A percentile compares a stretch with the other conserved stretches of the same genome.
These are phyloP conservation scores for Acanthamoeba lenticulata DNA, from an alignment of 208 protist genomes.

Conservation along the genomic window DNA sequence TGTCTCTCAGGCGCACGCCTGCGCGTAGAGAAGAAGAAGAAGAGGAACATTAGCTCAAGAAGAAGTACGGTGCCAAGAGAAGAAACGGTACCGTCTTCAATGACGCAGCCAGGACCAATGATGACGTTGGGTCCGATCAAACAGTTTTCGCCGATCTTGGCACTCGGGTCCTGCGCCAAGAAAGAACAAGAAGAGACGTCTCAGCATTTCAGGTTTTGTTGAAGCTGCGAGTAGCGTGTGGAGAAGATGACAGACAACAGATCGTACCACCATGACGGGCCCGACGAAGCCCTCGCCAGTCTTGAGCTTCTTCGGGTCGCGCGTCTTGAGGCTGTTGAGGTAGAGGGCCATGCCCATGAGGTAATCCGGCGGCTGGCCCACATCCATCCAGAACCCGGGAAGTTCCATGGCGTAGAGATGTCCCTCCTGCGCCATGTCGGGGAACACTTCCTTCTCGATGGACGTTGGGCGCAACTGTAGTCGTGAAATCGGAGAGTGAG, in stretches of 20 bases:
- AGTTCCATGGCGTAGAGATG: constrained; percentile 96
- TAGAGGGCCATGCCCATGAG: constrained; percentile 92
- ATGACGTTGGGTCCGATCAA: constrained; percentile 95
- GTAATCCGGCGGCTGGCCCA: constrained; percentile 96
- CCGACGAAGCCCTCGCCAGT: constrained; percentile 60
- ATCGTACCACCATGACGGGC: constrained; percentile 53
- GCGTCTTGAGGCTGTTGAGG: constrained; percentile 84
- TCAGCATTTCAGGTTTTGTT: too few relatives aligned
- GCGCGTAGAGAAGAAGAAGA: too few relatives aligned
- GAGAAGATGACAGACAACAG: too few relatives aligned
- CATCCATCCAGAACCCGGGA: constrained; percentile 97
- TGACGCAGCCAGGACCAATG: constrained; percentile 94
- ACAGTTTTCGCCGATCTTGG: constrained; percentile 92
- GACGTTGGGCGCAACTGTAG: constrained; percentile 91
- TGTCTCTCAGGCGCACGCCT: constrained; percentile 89
- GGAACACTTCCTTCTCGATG: constrained; percentile 98
- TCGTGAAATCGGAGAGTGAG: too few relatives aligned
- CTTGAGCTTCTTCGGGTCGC: constrained; percentile 45
- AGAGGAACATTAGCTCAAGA: neutral
- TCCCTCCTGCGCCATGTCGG: constrained; percentile 91
- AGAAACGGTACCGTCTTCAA: constrained; percentile 87
- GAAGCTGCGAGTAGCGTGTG: too few relatives aligned
- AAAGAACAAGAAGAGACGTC: neutral
- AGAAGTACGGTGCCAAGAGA: neutral
- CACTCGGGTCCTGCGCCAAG: constrained; percentile 85